Evolutionary conservation across 179 eudicot genomes (phyloP).

Genomic region (Corrigiola litoralis): DNA sequence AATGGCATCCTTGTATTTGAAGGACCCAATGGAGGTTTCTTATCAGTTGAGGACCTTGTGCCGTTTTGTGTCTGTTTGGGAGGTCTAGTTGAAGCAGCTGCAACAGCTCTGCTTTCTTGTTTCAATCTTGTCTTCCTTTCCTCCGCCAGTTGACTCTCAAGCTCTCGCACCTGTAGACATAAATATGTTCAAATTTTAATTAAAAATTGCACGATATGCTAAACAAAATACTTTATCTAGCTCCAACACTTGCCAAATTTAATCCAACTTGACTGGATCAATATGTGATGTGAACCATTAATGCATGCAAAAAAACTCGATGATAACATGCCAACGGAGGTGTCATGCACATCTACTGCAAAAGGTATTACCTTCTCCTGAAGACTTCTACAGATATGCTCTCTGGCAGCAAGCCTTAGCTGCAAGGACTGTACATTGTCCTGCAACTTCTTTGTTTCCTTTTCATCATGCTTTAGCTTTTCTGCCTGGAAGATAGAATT

Average conservation of each 20-base stretch:
- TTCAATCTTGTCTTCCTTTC: conserved; percentile 70
- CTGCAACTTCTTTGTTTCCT: conserved; percentile 79
- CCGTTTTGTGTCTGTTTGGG: conserved; percentile 36
- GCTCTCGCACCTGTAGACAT: conserved; percentile 58
- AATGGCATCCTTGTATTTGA: conserved; percentile 61
- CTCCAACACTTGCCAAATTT: not conserved
- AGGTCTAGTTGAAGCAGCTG: conserved; percentile 39
- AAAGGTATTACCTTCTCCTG: conserved; percentile 60
- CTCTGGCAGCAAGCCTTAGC: conserved; percentile 68
- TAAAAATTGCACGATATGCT: no score
- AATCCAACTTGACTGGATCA: not conserved
- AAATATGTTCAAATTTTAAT: no score
- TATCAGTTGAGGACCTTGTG: conserved; percentile 22
- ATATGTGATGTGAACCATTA: not conserved
- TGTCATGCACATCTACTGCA: not conserved
- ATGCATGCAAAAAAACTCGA: not conserved
- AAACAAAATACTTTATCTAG: no score
- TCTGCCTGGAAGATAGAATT: conserved; percentile 61
- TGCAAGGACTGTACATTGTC: conserved; percentile 78
- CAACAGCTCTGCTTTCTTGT: conserved; percentile 62
- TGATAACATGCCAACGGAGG: not conserved
- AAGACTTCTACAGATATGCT: conserved; percentile 59
- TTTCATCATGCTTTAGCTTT: conserved; percentile 85
- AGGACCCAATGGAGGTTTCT: conserved; percentile 71
- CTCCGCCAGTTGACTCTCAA: conserved; percentile 74